Percentiles rank a stretch among this genome's conserved stretches.
Evolutionary conservation across 257 asterid species (phyloP).

Genomic region (Lycium ferocissimum): DNA sequence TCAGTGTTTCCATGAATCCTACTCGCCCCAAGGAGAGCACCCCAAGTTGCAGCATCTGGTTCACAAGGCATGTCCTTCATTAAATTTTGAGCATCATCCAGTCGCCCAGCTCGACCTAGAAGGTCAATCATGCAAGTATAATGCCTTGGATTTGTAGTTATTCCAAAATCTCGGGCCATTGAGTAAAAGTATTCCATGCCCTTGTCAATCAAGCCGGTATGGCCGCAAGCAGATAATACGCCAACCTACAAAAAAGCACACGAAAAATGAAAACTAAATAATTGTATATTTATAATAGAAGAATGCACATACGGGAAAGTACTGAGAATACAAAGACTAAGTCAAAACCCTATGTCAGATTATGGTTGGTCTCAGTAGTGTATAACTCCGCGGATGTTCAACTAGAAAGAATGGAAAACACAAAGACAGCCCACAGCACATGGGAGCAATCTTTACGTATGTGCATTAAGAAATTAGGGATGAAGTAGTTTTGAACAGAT

Average conservation of each 20-base stretch:
- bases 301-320: neutral
- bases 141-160: conserved; percentile 76
- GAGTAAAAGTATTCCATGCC: conserved; percentile 75
- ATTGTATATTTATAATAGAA: conserved; percentile 14
- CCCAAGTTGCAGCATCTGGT: conserved; percentile 98
- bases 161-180: conserved; percentile 73
- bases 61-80: conserved; percentile 78
- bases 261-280: neutral
- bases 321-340: neutral
- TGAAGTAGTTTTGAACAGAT: neutral
- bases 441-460: neutral
- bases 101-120: conserved; percentile 87
- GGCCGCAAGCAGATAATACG: conserved; percentile 86
- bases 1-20: conserved; percentile 80
- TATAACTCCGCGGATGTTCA: neutral
- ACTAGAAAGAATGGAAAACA: neutral
- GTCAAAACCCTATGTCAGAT: neutral
- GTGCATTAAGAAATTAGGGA: conserved; percentile 19
- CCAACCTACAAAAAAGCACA: conserved; percentile 61
- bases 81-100: conserved; percentile 79
- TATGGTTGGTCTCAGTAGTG: neutral
- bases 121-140: conserved; percentile 94
- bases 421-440: neutral
- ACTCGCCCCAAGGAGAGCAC: conserved; percentile 98
- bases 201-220: conserved; percentile 78